Evolutionary conservation across 768 basidiomycete species (phyloP).

Genomic region (Paxillus rubicundulus): DNA sequence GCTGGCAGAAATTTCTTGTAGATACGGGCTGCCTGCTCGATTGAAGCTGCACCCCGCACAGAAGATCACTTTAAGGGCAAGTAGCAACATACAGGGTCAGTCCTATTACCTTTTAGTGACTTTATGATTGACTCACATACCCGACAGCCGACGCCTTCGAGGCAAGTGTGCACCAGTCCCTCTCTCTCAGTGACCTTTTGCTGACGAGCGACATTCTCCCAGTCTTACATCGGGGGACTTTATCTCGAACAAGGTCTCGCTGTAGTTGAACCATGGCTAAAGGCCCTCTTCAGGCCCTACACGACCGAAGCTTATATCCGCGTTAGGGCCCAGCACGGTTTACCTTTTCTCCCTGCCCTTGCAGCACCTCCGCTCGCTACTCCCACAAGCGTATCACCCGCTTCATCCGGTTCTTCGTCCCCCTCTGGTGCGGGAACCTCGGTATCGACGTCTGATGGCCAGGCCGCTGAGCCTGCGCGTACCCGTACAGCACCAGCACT

Average conservation of each 20-base stretch:
- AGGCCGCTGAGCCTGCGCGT: neutral
- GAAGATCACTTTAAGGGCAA: slow-evolving; percentile 65
- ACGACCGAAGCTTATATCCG: slow-evolving; percentile 56
- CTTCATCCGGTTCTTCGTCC: neutral
- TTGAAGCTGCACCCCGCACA: slow-evolving; percentile 72
- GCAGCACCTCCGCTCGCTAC: slow-evolving; percentile 19
- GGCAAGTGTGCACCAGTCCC: slow-evolving; percentile 38
- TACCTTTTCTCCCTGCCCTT: slow-evolving; percentile 43
- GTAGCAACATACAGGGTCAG: slow-evolving; percentile 69
- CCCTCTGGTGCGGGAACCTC: neutral
- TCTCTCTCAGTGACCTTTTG: neutral
- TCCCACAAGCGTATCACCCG: slow-evolving; percentile 19
- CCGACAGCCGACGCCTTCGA: slow-evolving; percentile 73
- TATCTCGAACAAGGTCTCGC: slow-evolving; percentile 68
- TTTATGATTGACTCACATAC: slow-evolving; percentile 5
- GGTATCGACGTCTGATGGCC: neutral
- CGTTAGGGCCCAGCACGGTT: slow-evolving; percentile 66
- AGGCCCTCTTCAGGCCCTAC: slow-evolving; percentile 62
- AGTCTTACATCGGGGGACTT: slow-evolving; percentile 82
- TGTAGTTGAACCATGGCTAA: slow-evolving; percentile 57
- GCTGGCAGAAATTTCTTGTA: slow-evolving; percentile 66
- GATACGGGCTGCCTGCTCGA: slow-evolving; percentile 59
- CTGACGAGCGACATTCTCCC: slow-evolving; percentile 5
- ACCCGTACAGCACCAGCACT: slow-evolving; percentile 11
- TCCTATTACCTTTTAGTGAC: slow-evolving; percentile 5